phyloP scores from a whole-genome alignment of 1,284 basidiomycete genomes.

The Coriolopsis trogii region DNA sequence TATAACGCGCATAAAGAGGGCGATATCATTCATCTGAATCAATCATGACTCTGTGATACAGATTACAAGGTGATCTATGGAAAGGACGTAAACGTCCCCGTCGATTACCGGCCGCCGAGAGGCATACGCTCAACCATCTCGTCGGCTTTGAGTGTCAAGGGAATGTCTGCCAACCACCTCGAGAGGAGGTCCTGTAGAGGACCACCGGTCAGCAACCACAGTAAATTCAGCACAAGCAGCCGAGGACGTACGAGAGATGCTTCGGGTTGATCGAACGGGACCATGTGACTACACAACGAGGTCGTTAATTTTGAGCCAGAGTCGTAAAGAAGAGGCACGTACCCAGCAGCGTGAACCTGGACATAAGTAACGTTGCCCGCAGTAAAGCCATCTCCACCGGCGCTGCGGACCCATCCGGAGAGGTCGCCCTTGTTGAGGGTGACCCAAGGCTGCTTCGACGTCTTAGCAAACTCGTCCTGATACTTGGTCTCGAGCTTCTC shows the following conservation, averaged over 20 bases:
- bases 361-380: conserved; percentile 82
- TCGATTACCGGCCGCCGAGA: no score
- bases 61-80: not conserved
- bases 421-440: conserved; percentile 45
- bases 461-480: conserved; percentile 61
- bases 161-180: conserved; percentile 5
- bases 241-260: conserved; percentile 26
- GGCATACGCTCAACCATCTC: no score
- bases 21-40: no score
- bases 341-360: conserved; percentile 75
- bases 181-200: not conserved
- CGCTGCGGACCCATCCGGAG: conserved; percentile 63
- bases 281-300: conserved; percentile 28
- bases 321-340: conserved; percentile 27
- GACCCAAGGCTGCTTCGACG: conserved; percentile 58
- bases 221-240: not conserved
- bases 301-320: not conserved
- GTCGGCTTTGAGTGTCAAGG: not conserved
- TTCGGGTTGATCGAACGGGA: conserved; percentile 33
- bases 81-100: not conserved
- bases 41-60: no score
- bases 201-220: not conserved
- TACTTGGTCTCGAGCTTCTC: conserved; percentile 66
- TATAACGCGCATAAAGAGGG: no score
- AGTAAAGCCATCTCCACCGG: conserved; percentile 58